Percentiles rank a stretch among this genome's conserved stretches.
Conservation (phyloP, 176 grass and related monocot genomes). For the Aegilops sharonensis region DNA sequence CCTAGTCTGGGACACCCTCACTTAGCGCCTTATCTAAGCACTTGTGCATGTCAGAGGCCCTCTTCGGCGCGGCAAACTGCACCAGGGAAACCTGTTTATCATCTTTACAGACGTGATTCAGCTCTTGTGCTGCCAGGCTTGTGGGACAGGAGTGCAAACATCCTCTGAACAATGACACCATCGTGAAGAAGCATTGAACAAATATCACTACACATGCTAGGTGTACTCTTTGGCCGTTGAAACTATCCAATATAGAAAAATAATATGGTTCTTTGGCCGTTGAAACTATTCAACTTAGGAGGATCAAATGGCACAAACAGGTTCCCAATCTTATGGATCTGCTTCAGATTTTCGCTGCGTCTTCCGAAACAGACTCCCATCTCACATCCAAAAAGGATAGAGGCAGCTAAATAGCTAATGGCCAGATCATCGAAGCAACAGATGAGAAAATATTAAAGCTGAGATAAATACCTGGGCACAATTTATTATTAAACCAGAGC, state of each 20-base stretch:
- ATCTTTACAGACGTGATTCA: not conserved
- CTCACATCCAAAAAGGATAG: not conserved
- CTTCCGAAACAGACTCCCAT: not conserved
- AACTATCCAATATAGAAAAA: not conserved
- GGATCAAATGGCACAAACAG: too few relatives aligned
- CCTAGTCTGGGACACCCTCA: too few relatives aligned
- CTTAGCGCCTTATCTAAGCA: too few relatives aligned
- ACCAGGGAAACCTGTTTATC: not conserved
- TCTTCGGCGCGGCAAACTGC: too few relatives aligned
- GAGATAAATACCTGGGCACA: not conserved
- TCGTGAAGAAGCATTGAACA: not conserved
- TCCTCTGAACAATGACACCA: not conserved
- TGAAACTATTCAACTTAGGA: too few relatives aligned
- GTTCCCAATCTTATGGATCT: not conserved
- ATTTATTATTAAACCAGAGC: slow-evolving; percentile 37
- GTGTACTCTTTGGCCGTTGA: not conserved
- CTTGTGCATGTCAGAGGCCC: too few relatives aligned
- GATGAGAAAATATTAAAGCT: not conserved
- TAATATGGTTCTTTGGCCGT: too few relatives aligned
- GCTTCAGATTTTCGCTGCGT: not conserved
- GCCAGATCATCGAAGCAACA: not conserved
- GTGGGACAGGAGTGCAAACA: too few relatives aligned
- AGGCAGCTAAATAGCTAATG: not conserved
- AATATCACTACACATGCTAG: not conserved
- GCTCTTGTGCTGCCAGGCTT: not conserved